Conservation (phyloP, 768 basidiomycete genomes). For the Rhodotorula toruloides region DNA sequence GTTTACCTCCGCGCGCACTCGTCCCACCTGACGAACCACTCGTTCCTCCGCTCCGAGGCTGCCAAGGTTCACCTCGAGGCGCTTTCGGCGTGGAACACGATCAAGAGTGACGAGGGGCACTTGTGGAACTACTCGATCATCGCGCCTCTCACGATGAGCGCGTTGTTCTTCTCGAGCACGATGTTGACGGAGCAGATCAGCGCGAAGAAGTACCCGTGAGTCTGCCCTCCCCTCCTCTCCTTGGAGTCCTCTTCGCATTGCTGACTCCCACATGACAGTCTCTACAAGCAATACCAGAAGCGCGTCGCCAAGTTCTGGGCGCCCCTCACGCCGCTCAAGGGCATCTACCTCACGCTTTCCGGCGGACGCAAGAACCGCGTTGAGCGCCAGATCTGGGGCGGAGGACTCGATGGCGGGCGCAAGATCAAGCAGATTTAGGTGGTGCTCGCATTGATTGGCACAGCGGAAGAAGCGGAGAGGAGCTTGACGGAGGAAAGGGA, state of each 20-base stretch:
- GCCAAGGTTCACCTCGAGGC: slow-evolving; percentile 3
- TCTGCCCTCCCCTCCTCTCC: not conserved
- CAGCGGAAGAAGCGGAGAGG: no score
- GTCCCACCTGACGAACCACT: slow-evolving; percentile 45
- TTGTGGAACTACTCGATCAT: slow-evolving; percentile 47
- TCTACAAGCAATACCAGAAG: slow-evolving; percentile 65
- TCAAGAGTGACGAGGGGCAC: slow-evolving; percentile 38
- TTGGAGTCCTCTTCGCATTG: not conserved
- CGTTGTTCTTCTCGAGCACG: slow-evolving; percentile 73
- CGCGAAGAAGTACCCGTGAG: slow-evolving; percentile 60
- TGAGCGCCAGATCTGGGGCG: slow-evolving; percentile 53
- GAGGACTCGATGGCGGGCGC: no score
- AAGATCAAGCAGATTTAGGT: no score
- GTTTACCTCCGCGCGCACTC: not conserved
- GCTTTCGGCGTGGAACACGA: slow-evolving; percentile 40
- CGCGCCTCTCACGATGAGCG: slow-evolving; percentile 61
- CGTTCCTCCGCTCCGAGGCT: not conserved
- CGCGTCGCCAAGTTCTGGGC: slow-evolving; percentile 78
- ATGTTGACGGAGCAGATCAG: slow-evolving; percentile 76
- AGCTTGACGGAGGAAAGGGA: no score
- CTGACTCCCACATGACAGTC: not conserved
- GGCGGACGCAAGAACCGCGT: slow-evolving; percentile 48
- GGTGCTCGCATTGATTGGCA: no score
- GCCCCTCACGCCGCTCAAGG: slow-evolving; percentile 52
- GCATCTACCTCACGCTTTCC: slow-evolving; percentile 47